Base-by-base conservation (phyloP, 2,329 filamentous ascomycete genomes). In the Emergomyces orientalis region DNA sequence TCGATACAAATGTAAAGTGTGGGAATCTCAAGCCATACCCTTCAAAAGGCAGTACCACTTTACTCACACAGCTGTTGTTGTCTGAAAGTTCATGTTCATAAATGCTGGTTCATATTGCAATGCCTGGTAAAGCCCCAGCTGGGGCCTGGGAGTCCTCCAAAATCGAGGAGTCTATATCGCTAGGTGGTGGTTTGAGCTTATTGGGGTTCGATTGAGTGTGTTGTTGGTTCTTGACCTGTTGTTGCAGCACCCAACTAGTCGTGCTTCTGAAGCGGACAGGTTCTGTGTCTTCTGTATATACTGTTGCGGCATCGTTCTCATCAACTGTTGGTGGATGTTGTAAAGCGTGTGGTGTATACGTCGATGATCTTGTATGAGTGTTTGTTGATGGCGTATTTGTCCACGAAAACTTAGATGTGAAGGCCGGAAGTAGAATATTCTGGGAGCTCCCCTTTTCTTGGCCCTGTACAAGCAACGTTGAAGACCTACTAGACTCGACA, bases 171-270 rank as follows among this genome's bases (percentile, higher is more conserved):
- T 54, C 59, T 7, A 52, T 51, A 60, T 52, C 59, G 8, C 30
- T 54, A 34, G 59, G 59, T 19, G 59, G 59, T 41, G 13, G 45
- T 30, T 60, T 60, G 19, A 45, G 59, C 13, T 25, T 51, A 30
- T 27, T 9, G 2, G 59, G 59, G 49, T 51, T 54, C 41, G 41
- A 34, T 11, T 59, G 57, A 25, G 57, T 30, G 19, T 43, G 34
- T 30, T 58, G 61, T 41, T 59, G 47, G 51, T 54, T 45, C 60
- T 63, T 37, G 57, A 17, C 25, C 51, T 66, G 63, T 43, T 66
- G 64, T 47, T 66, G 63, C 39, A 64, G 13, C 7, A 66, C 63
- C 65, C 65, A 66, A 49, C 65, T 66, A 8, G 65, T 62, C 1
- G 62, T 66, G 43, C 49, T 66, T 45, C 63, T 54, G 51, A 66